A percentile compares a stretch with the other conserved stretches of the same genome.
Evolutionary conservation across 2,329 filamentous ascomycete genomes (phyloP).

Genomic region (Sphaerulina vaccinii): DNA sequence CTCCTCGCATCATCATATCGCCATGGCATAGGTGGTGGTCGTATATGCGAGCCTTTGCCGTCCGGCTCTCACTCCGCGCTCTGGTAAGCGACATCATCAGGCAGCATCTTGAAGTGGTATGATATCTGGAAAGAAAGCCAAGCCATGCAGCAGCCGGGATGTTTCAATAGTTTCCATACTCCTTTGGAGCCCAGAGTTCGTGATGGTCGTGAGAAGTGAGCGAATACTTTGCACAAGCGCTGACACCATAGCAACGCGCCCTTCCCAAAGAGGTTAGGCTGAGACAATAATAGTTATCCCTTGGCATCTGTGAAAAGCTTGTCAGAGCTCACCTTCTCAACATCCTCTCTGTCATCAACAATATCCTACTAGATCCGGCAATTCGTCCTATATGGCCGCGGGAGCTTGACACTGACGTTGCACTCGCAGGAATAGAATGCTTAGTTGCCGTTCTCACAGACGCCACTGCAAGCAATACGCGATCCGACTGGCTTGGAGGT

Average conservation of each 20-base stretch:
- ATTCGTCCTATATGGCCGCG: not conserved
- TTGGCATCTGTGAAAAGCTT: not conserved
- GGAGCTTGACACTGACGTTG: not conserved
- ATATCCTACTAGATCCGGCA: not conserved
- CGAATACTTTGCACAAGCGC: not conserved
- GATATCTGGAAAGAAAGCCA: not conserved
- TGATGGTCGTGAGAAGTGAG: not conserved
- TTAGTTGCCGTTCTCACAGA: not conserved
- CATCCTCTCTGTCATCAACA: conserved; percentile 1
- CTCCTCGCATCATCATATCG: no score
- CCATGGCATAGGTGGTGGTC: no score
- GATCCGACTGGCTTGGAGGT: not conserved
- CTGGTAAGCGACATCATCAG: not conserved
- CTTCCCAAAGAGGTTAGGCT: not conserved
- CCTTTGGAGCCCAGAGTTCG: not conserved
- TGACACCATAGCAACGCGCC: not conserved
- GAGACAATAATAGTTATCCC: not conserved
- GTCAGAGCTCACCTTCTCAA: not conserved
- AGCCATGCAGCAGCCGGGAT: not conserved
- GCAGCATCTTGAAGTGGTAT: not conserved
- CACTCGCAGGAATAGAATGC: conserved; percentile 2
- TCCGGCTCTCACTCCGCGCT: no score
- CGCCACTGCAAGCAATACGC: not conserved
- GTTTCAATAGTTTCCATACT: not conserved
- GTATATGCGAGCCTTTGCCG: no score